Conservation (phyloP, 306 rosid genomes). For the Rubus idaeus region DNA sequence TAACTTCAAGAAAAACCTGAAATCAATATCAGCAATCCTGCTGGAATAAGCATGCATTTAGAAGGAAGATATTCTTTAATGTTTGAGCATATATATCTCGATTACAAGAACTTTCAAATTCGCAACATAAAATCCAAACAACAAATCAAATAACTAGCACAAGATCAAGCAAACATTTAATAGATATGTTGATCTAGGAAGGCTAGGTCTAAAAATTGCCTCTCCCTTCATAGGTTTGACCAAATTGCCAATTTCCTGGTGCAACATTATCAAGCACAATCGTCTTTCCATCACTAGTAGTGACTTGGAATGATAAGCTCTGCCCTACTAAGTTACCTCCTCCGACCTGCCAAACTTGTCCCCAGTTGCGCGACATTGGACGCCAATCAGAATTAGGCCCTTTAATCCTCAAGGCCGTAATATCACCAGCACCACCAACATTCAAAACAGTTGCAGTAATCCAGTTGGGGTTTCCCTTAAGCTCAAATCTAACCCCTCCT, state of each 20-base stretch:
- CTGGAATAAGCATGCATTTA: background rate
- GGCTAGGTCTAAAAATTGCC: conserved; percentile 18
- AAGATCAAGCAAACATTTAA: too few relatives aligned
- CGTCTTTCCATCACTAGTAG: conserved; percentile 41
- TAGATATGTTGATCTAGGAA: background rate
- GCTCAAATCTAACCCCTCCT: conserved; percentile 52
- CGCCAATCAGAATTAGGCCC: conserved; percentile 38
- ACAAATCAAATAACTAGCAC: too few relatives aligned
- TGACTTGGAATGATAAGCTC: conserved; percentile 44
- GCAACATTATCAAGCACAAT: conserved; percentile 33
- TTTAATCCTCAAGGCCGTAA: conserved; percentile 30
- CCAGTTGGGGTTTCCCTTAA: conserved; percentile 52
- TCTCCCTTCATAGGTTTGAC: conserved; percentile 36
- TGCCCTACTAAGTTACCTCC: conserved; percentile 34
- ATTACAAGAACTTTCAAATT: too few relatives aligned
- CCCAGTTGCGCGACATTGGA: conserved; percentile 57
- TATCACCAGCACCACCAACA: conserved; percentile 63
- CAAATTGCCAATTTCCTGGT: conserved; percentile 51
- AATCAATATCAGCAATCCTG: background rate
- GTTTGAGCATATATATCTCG: too few relatives aligned
- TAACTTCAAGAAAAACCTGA: too few relatives aligned
- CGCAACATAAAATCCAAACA: background rate
- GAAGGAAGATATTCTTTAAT: too few relatives aligned
- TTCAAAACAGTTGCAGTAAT: conserved; percentile 41
- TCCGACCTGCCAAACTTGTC: conserved; percentile 47